Conservation (phyloP, 2,329 filamentous ascomycete species). For the Fulvia fulva region DNA sequence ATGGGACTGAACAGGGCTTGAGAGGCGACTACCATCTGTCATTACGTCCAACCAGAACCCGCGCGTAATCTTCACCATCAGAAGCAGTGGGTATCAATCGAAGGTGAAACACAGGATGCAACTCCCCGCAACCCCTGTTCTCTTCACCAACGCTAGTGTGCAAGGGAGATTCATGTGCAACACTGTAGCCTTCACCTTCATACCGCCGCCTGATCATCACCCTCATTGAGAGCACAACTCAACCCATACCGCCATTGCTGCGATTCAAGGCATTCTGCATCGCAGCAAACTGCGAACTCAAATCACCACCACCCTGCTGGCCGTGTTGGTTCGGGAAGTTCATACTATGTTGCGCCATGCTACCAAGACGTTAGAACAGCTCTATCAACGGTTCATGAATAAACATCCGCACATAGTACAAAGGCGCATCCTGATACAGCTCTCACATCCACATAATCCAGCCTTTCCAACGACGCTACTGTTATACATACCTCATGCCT, state of each 20-base stretch:
- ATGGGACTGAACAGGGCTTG: no score
- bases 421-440: neutral
- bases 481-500: slow-evolving; percentile 13
- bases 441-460: neutral
- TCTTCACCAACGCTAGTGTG: neutral
- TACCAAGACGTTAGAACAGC: neutral
- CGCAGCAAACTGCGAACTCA: slow-evolving; percentile 28
- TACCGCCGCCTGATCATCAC: neutral
- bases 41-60: no score
- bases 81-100: no score
- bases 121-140: neutral
- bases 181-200: neutral
- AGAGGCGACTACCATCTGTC: no score
- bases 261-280: slow-evolving; percentile 30
- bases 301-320: slow-evolving; percentile 17
- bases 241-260: slow-evolving; percentile 7
- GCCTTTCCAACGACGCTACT: neutral
- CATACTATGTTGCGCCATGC: slow-evolving; percentile 23
- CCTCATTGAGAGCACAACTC: neutral
- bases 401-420: neutral
- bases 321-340: slow-evolving; percentile 14
- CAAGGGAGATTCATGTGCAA: neutral
- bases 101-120: no score
- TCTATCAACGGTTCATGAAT: neutral
- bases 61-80: no score